Evolutionary conservation across 73 alveolate species (phyloP).

Genomic region (Paramecium sonneborni): DNA sequence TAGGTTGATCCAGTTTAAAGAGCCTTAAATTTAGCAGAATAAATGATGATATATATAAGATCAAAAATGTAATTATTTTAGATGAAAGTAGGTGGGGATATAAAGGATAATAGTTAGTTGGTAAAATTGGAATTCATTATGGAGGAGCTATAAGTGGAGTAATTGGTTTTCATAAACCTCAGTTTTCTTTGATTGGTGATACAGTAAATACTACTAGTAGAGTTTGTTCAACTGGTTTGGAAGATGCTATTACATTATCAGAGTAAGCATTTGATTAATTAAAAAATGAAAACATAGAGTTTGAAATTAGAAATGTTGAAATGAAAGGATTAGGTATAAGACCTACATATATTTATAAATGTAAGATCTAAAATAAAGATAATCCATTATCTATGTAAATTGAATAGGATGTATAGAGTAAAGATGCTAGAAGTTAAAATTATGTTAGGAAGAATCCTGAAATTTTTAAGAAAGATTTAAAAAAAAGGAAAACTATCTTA

Average conservation of each 20-base stretch:
- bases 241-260: constrained; percentile 50
- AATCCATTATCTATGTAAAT: background rate
- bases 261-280: constrained; percentile 59
- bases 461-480: background rate
- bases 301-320: constrained; percentile 17
- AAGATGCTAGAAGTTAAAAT: background rate
- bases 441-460: background rate
- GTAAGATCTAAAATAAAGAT: background rate
- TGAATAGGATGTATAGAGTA: background rate
- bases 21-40: constrained; percentile 52
- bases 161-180: constrained; percentile 61
- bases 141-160: constrained; percentile 65
- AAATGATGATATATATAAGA: background rate
- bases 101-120: constrained; percentile 13
- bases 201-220: constrained; percentile 61
- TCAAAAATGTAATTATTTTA: background rate
- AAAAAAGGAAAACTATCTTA: background rate
- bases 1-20: constrained; percentile 59
- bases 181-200: constrained; percentile 60
- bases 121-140: constrained; percentile 59
- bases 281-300: constrained; percentile 14
- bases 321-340: constrained; percentile 40
- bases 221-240: constrained; percentile 64
- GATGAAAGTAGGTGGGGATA: background rate
- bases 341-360: constrained; percentile 12